Evolutionary conservation across 176 grass and related monocot genomes (phyloP).

Genomic region (Thalia dealbata): DNA sequence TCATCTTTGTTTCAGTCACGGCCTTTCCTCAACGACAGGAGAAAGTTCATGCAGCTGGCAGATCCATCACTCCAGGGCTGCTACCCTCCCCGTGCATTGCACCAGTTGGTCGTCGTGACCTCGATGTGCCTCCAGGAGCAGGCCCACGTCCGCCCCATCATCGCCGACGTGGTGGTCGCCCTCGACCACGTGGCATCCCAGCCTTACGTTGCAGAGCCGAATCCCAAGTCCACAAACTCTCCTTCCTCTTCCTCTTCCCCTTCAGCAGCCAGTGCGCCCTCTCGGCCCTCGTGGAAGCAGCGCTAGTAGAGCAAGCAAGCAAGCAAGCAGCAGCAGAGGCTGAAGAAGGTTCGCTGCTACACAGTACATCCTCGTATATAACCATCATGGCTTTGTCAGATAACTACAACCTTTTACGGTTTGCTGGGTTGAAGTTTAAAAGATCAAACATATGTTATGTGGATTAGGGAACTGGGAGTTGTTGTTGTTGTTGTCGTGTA

Average conservation of each 20-base stretch:
- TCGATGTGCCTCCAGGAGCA: constrained; percentile 21
- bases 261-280: not conserved
- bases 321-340: no score
- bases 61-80: constrained; percentile 10
- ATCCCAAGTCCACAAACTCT: not conserved
- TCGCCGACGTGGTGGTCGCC: constrained; percentile 14
- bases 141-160: constrained; percentile 16
- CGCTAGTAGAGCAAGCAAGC: not conserved
- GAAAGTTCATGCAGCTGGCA: constrained; percentile 12
- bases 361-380: no score
- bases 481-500: no score
- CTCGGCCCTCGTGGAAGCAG: not conserved
- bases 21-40: constrained; percentile 11
- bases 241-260: not conserved
- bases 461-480: no score
- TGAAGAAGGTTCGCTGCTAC: not conserved
- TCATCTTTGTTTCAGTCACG: constrained; percentile 1
- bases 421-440: no score
- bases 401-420: no score
- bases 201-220: not conserved
- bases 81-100: constrained; percentile 4
- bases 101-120: constrained; percentile 5
- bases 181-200: constrained; percentile 22
- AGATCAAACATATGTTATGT: no score
- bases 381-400: no score